Evolutionary conservation across 202 grass and related monocot species (phyloP).

Genomic region (Cymbopogon flexuosus): DNA sequence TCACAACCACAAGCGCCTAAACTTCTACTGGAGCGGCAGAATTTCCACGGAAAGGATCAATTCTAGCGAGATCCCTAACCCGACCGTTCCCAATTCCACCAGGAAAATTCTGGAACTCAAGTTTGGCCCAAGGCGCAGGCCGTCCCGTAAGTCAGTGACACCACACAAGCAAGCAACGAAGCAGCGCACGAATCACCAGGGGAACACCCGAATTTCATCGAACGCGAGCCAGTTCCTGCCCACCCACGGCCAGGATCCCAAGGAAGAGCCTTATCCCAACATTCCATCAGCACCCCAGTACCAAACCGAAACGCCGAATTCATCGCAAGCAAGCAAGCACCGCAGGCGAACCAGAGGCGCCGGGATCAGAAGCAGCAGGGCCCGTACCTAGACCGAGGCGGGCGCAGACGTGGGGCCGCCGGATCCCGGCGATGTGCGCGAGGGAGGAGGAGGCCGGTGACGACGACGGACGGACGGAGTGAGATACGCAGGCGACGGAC

Average conservation of each 20-base stretch:
- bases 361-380: background rate
- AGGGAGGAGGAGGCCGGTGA: conserved; percentile 1
- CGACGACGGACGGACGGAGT: conserved; percentile 14
- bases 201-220: background rate
- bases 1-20: background rate
- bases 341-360: background rate
- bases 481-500: background rate
- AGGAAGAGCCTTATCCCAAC: background rate
- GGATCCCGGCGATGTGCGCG: conserved; percentile 17
- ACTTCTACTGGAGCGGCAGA: background rate
- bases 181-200: conserved; percentile 1
- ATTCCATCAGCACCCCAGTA: background rate
- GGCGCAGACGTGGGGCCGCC: background rate
- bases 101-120: background rate
- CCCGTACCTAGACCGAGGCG: conserved; percentile 31
- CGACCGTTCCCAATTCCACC: background rate
- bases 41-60: background rate
- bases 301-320: background rate
- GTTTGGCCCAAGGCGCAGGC: background rate
- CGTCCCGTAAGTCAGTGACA: background rate
- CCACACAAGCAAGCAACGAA: background rate
- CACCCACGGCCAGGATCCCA: background rate
- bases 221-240: background rate
- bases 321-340: background rate
- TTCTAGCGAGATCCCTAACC: conserved; percentile 15